A percentile compares a stretch with the other conserved stretches of the same genome.
These are phyloP conservation scores for Diaporthe sp. DNA, from an alignment of 2,329 filamentous ascomycete species.

Conservation along the genomic window DNA sequence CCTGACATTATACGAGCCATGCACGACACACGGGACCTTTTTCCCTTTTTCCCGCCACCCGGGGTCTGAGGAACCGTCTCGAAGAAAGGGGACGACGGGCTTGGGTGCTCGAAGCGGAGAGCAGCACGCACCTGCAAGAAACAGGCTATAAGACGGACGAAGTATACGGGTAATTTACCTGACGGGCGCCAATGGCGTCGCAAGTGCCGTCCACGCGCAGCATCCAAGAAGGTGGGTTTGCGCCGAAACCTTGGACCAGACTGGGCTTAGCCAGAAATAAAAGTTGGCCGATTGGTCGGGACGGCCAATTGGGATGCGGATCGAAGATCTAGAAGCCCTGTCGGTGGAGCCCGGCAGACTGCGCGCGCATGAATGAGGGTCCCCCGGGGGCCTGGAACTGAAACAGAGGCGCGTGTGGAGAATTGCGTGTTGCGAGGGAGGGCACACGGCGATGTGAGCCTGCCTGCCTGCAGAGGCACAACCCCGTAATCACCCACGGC, in stretches of 20 bases:
- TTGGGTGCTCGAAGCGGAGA: not conserved
- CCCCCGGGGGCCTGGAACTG: not conserved
- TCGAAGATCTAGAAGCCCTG: slow-evolving; percentile 23
- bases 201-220: slow-evolving; percentile 6
- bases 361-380: slow-evolving; percentile 23
- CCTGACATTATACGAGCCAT: slow-evolving; percentile 6
- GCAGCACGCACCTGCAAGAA: not conserved
- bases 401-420: slow-evolving; percentile 3
- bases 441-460: not conserved
- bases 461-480: not conserved
- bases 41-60: slow-evolving; percentile 5
- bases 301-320: not conserved
- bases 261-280: slow-evolving; percentile 13
- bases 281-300: slow-evolving; percentile 12
- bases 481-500: not conserved
- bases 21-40: slow-evolving; percentile 3
- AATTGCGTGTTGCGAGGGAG: slow-evolving; percentile 4
- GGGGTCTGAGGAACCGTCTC: slow-evolving; percentile 11
- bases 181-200: slow-evolving; percentile 22
- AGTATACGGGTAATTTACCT: slow-evolving; percentile 12
- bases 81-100: slow-evolving; percentile 3
- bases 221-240: slow-evolving; percentile 4
- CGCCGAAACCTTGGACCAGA: slow-evolving; percentile 11
- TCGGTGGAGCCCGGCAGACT: slow-evolving; percentile 11
- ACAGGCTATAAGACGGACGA: not conserved